Conservation (phyloP, 2,329 filamentous ascomycete species). For the Pseudogymnoascus sp. region DNA sequence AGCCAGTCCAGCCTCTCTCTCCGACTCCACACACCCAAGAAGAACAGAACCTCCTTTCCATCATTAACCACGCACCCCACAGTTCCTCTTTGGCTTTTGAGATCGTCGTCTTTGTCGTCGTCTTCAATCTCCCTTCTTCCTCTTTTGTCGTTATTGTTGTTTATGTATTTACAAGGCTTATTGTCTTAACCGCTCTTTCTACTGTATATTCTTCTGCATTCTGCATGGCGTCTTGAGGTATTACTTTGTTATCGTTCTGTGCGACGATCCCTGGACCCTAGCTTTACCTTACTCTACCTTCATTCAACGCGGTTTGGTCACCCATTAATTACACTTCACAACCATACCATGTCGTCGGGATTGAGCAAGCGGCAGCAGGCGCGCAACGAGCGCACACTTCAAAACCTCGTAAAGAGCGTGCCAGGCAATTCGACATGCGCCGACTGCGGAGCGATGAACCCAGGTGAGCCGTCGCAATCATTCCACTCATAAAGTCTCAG, state of each 20-base stretch:
- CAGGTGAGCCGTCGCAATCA: constrained; percentile 49
- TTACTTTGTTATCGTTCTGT: constrained; percentile 4
- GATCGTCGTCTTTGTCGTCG: not conserved
- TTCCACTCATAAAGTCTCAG: not conserved
- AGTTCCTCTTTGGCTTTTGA: constrained; percentile 1
- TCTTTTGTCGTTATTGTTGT: constrained; percentile 1
- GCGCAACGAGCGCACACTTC: constrained; percentile 86
- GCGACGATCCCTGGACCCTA: constrained; percentile 4
- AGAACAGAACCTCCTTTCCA: constrained; percentile 9
- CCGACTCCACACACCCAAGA: not conserved
- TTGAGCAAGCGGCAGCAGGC: constrained; percentile 95
- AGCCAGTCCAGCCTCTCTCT: constrained; percentile 4
- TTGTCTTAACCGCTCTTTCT: constrained; percentile 4
- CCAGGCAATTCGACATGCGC: constrained; percentile 90
- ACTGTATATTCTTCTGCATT: constrained; percentile 7
- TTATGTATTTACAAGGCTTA: constrained; percentile 1
- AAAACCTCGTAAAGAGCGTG: constrained; percentile 77
- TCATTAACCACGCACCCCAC: constrained; percentile 2
- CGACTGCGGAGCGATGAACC: constrained; percentile 85
- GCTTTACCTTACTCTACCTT: not conserved
- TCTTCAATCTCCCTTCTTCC: constrained; percentile 7
- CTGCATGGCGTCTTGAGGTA: constrained; percentile 7
- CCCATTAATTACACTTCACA: not conserved
- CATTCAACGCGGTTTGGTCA: not conserved
- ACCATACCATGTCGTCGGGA: constrained; percentile 54